Conservation (phyloP, 345 rosid genomes). For the Carallia brachiata region DNA sequence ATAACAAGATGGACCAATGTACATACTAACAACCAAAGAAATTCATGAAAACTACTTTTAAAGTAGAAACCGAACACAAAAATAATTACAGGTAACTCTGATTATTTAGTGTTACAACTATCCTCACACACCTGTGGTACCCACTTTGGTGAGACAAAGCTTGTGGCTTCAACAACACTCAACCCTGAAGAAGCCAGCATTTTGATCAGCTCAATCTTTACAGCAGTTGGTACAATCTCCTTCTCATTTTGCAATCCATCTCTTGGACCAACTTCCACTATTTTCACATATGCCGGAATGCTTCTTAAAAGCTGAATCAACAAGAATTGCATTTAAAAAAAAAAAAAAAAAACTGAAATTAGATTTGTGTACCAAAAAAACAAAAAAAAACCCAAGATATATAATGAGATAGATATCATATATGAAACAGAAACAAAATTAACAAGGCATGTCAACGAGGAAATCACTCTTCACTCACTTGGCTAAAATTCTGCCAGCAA, state of each 20-base stretch:
- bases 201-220: conserved; percentile 64
- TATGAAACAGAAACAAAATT: background rate
- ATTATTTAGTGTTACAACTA: background rate
- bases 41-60: background rate
- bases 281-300: conserved; percentile 57
- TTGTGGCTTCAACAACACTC: conserved; percentile 70
- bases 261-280: conserved; percentile 75
- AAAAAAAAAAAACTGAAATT: background rate
- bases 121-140: conserved; percentile 54
- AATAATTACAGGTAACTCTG: background rate
- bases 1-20: background rate
- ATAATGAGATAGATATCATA: too few relatives aligned
- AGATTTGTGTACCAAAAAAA: too few relatives aligned
- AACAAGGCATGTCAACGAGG: background rate
- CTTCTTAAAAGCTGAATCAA: conserved; percentile 40
- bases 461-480: too few relatives aligned
- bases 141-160: conserved; percentile 82
- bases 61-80: background rate
- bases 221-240: conserved; percentile 45
- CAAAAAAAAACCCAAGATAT: too few relatives aligned
- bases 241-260: conserved; percentile 75
- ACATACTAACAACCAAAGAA: background rate
- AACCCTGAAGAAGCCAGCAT: conserved; percentile 53
- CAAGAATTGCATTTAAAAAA: background rate
- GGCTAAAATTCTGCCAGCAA: too few relatives aligned